Conservation (phyloP, 345 rosid genomes). For the Pelargonium nanum region DNA sequence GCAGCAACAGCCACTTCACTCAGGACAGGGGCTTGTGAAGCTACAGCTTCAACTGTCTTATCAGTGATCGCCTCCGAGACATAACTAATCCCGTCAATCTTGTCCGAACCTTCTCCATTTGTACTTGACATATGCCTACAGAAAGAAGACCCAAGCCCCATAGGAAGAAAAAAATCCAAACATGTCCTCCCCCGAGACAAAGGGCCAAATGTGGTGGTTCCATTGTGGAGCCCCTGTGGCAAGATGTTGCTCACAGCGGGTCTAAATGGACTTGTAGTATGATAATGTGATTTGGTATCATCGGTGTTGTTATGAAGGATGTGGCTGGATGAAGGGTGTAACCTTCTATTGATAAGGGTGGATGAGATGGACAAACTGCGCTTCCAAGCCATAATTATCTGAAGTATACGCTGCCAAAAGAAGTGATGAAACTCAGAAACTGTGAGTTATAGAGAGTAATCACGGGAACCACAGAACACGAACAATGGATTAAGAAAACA, state of each 20-base stretch:
- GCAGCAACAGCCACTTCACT: conserved; percentile 69
- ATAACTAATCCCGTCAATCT: conserved; percentile 27
- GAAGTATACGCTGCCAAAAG: not conserved
- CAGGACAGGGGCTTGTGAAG: conserved; percentile 30
- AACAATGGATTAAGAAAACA: too few species aligned
- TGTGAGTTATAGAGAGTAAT: not conserved
- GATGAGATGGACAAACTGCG: conserved; percentile 22
- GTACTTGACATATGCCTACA: conserved; percentile 28
- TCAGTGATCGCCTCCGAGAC: conserved; percentile 31
- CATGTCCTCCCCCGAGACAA: conserved; percentile 12
- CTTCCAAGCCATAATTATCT: conserved; percentile 25
- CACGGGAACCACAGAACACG: not conserved
- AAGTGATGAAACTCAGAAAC: not conserved
- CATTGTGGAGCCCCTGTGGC: conserved; percentile 2
- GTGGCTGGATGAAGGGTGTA: conserved; percentile 24
- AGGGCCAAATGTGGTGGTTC: conserved; percentile 11
- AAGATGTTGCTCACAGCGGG: conserved; percentile 3
- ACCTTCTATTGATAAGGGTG: conserved; percentile 21
- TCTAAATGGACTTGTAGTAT: conserved; percentile 4
- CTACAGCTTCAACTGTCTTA: conserved; percentile 21
- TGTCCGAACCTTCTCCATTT: conserved; percentile 26
- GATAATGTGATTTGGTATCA: conserved; percentile 7
- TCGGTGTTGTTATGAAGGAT: conserved; percentile 13
- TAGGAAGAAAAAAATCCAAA: conserved; percentile 8
- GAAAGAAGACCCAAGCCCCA: conserved; percentile 19